Evolutionary conservation across 2,329 filamentous ascomycete species (phyloP).

Genomic region (Penicillium sp.): DNA sequence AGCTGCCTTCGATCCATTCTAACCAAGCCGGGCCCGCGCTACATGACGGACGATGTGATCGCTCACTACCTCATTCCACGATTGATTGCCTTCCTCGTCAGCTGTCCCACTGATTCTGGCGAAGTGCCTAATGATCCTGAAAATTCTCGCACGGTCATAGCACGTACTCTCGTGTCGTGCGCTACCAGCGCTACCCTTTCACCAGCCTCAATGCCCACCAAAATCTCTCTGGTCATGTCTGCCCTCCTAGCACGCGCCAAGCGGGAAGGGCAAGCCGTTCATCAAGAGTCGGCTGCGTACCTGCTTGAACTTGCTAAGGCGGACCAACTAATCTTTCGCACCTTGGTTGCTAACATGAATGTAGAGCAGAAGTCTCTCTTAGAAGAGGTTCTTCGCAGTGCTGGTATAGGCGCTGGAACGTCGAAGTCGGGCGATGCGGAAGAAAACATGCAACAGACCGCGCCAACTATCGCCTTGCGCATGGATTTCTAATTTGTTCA

Average conservation of each 20-base stretch:
- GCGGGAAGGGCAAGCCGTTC: conserved; percentile 61
- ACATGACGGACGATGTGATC: conserved; percentile 70
- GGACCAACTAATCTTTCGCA: conserved; percentile 74
- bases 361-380: conserved; percentile 73
- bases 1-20: conserved; percentile 87
- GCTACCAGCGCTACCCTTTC: conserved; percentile 53
- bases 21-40: conserved; percentile 64
- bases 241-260: conserved; percentile 73
- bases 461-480: conserved; percentile 87
- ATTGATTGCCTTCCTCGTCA: conserved; percentile 72
- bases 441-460: conserved; percentile 56
- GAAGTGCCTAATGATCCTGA: conserved; percentile 71
- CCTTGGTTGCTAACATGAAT: conserved; percentile 71
- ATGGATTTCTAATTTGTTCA: conserved; percentile 73
- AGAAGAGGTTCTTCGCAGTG: conserved; percentile 74
- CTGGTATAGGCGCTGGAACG: conserved; percentile 53
- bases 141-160: conserved; percentile 69
- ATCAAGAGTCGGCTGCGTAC: conserved; percentile 73
- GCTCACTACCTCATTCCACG: conserved; percentile 74
- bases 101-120: conserved; percentile 55
- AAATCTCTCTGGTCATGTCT: conserved; percentile 76
- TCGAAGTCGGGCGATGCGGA: conserved; percentile 49
- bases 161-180: conserved; percentile 76
- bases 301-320: conserved; percentile 79
- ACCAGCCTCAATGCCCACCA: conserved; percentile 44